Evolutionary conservation across 2,329 filamentous ascomycete genomes (phyloP).

Genomic region (Cladorrhinum sp.): DNA sequence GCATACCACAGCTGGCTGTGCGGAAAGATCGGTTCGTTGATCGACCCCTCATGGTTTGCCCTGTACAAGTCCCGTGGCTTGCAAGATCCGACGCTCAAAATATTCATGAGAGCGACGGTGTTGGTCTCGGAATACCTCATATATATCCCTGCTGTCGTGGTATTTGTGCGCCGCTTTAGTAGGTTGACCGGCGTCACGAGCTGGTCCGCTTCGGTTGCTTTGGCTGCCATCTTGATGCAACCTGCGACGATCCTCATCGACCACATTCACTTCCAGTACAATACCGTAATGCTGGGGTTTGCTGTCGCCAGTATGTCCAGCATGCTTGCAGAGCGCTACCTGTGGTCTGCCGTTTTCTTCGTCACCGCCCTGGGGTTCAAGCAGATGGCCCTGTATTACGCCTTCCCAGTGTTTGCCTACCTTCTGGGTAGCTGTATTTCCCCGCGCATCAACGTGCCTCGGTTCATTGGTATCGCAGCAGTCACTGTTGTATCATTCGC

Average conservation of each 20-base stretch:
- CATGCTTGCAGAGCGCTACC: constrained; percentile 76
- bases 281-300: constrained; percentile 96
- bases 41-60: constrained; percentile 84
- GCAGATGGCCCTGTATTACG: constrained; percentile 98
- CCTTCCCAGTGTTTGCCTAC: constrained; percentile 87
- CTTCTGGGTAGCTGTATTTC: constrained; percentile 83
- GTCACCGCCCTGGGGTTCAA: constrained; percentile 94
- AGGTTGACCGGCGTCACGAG: constrained; percentile 71
- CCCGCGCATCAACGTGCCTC: constrained; percentile 63
- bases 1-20: constrained; percentile 98
- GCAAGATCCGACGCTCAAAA: constrained; percentile 76
- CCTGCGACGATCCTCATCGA: constrained; percentile 88
- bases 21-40: constrained; percentile 75
- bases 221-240: constrained; percentile 89
- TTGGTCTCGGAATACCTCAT: constrained; percentile 86
- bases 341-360: constrained; percentile 93
- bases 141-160: constrained; percentile 79
- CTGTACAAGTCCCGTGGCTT: constrained; percentile 78
- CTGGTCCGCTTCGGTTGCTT: constrained; percentile 80
- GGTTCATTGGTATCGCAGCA: constrained; percentile 72
- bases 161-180: constrained; percentile 80
- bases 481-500: constrained; percentile 72
- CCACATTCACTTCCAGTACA: constrained; percentile 96
- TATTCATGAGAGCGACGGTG: constrained; percentile 94
- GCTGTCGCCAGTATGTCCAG: constrained; percentile 83